phyloP scores from a whole-genome alignment of 2,329 filamentous ascomycete species.

The Fragosphaeria purpurea region DNA sequence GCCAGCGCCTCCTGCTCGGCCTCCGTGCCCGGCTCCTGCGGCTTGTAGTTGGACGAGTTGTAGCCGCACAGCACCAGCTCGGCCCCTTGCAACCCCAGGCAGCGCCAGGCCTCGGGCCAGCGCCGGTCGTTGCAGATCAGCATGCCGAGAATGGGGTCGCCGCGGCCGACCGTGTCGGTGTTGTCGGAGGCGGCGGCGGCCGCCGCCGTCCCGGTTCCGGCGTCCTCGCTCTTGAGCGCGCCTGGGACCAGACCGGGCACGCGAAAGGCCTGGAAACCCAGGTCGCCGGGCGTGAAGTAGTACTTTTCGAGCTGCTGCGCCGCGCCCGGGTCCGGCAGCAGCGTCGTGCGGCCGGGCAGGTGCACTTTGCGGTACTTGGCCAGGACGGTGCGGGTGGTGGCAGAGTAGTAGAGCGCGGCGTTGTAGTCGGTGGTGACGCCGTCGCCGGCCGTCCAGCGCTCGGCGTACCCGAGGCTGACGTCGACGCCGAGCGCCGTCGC shows the following conservation, averaged over 20 bases:
- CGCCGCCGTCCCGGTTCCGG: not conserved
- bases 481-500: conserved; percentile 38
- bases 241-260: conserved; percentile 33
- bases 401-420: conserved; percentile 40
- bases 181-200: not conserved
- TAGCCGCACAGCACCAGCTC: conserved; percentile 34
- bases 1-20: conserved; percentile 35
- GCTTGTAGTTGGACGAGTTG: conserved; percentile 38
- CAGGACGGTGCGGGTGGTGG: conserved; percentile 28
- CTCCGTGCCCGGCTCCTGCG: conserved; percentile 23
- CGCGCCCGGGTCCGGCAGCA: conserved; percentile 35
- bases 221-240: conserved; percentile 24
- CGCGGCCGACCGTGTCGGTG: conserved; percentile 17
- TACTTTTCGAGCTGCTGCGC: conserved; percentile 46
- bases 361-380: conserved; percentile 47
- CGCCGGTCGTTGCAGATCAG: conserved; percentile 44
- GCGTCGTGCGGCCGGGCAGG: conserved; percentile 42
- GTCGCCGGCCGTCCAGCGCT: conserved; percentile 25
- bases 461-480: conserved; percentile 42
- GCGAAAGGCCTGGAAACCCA: conserved; percentile 44
- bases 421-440: conserved; percentile 35
- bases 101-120: conserved; percentile 42
- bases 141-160: conserved; percentile 43
- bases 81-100: conserved; percentile 38
- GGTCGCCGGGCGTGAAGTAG: conserved; percentile 42